These are phyloP conservation scores for Chalciporus chontae DNA, from an alignment of 768 basidiomycete genomes.

Conservation along the genomic window DNA sequence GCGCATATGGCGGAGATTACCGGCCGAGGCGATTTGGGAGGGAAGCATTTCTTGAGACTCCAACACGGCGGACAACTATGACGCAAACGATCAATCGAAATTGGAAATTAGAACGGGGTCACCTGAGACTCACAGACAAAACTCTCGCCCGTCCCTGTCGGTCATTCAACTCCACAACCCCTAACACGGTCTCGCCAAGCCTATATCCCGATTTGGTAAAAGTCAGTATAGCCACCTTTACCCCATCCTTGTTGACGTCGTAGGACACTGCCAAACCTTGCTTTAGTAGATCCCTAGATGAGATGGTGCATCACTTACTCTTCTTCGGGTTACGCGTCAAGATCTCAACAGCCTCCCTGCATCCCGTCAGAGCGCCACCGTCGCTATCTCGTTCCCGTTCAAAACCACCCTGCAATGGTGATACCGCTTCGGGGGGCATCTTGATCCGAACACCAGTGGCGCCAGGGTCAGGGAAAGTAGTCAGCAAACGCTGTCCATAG, in stretches of 20 bases:
- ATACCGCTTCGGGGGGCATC: constrained; percentile 23
- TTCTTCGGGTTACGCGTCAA: constrained; percentile 87
- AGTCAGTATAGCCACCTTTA: constrained; percentile 85
- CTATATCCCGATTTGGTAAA: constrained; percentile 90
- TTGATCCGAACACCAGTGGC: constrained; percentile 25
- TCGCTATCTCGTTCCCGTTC: constrained; percentile 40
- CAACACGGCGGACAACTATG: constrained; percentile 80
- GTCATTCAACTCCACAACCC: constrained; percentile 85
- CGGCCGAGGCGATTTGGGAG: constrained; percentile 47
- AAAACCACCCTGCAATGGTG: constrained; percentile 21
- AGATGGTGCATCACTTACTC: constrained; percentile 42
- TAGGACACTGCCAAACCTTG: constrained; percentile 63
- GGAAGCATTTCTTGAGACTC: constrained; percentile 88
- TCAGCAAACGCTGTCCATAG: constrained; percentile 53
- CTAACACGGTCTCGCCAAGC: constrained; percentile 88
- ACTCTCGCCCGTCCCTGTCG: constrained; percentile 69
- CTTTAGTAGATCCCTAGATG: neutral
- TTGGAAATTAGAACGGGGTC: neutral
- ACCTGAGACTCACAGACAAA: constrained; percentile 71
- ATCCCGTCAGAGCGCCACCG: constrained; percentile 46
- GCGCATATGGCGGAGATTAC: constrained; percentile 51
- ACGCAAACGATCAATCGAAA: constrained; percentile 1
- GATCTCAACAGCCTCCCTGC: constrained; percentile 86
- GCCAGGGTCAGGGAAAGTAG: constrained; percentile 38
- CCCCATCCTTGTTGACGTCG: constrained; percentile 92